Evolutionary conservation across 257 asterid genomes (phyloP), one percentile per base, ranked within the genome.

Genomic region (Ligustrum vulgare): DNA sequence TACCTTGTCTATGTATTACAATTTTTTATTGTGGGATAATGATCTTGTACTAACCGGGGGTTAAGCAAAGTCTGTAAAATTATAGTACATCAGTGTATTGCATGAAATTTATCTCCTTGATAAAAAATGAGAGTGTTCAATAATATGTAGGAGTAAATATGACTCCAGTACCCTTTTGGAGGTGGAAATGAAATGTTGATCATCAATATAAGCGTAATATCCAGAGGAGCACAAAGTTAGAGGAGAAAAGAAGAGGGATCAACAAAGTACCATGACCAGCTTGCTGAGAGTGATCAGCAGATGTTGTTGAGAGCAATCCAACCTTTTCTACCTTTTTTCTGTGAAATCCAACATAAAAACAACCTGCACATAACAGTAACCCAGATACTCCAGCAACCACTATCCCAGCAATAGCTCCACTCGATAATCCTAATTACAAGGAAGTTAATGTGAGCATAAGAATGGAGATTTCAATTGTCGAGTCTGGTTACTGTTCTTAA

Each of bases 361-460:
- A 87, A 72, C 85, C 92, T 47, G 87, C 84, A 74, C 83, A 35
- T 62, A 92, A 77, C 78, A 91, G 77, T 3, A 80, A 72, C 71
- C 83, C 92, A 75, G 58, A 86, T 47, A 87, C 56, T 66, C 45
- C 84, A 22, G 86, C 93, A 70, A 91, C 77, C 39, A 78, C 67
- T 83, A 94, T 89, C 71, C 96, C 98, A 78, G 95, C 98, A 77
- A 88, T 86, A 66, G 86, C 92, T 78, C 92, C 96, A 74, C 86
- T 76, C 34, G 96, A 74, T 66, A 91, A 81, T 72, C 98, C 98
- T 94, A 90, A 78, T 76, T 58, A 72, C 71, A 75, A 37, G 63
- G 72, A 80, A 75, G 49, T 7, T 64, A 66, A 64, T 60, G 75
- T 81, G 65, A 72, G 81, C 63, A 72, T 71, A 82, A 84, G 72